Percentiles rank a stretch among this genome's conserved stretches.
Evolutionary conservation across 345 rosid genomes (phyloP).

Genomic region (Boechera divaricarpa): DNA sequence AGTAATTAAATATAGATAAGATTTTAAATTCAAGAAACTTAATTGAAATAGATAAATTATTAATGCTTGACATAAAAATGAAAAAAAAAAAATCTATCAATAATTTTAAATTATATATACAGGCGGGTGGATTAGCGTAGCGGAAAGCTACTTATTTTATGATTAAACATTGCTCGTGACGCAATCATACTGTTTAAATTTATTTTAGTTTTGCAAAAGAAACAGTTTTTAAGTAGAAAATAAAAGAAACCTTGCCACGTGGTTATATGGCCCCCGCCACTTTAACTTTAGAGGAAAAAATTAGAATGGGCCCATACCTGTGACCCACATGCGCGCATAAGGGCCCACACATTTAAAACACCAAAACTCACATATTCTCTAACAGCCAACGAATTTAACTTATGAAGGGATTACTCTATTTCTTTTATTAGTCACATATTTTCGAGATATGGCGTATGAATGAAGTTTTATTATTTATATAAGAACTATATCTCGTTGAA

Average conservation of each 20-base stretch:
- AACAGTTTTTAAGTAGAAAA: neutral
- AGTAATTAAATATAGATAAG: too few relatives aligned
- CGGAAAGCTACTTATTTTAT: slow-evolving; percentile 12
- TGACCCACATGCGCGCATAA: slow-evolving; percentile 37
- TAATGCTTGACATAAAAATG: too few relatives aligned
- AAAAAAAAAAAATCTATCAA: too few relatives aligned
- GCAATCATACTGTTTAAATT: slow-evolving; percentile 40
- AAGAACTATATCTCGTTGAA: too few relatives aligned
- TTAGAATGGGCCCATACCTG: neutral
- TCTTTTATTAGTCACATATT: too few relatives aligned
- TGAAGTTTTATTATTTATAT: too few relatives aligned
- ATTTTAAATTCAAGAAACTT: too few relatives aligned
- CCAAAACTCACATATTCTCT: neutral
- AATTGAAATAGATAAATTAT: too few relatives aligned
- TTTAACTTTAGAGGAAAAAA: slow-evolving; percentile 20
- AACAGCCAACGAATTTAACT: neutral
- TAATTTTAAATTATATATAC: too few relatives aligned
- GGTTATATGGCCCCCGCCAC: slow-evolving; percentile 36
- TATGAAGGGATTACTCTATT: too few relatives aligned
- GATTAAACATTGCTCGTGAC: slow-evolving; percentile 46
- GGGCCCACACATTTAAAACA: slow-evolving; percentile 3
- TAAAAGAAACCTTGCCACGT: slow-evolving; percentile 36
- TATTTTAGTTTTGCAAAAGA: slow-evolving; percentile 14
- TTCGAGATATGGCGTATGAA: too few relatives aligned
- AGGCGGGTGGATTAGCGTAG: too few relatives aligned